Conservation (phyloP, 768 basidiomycete genomes). For the Tylopilus rubrobrunneus region DNA sequence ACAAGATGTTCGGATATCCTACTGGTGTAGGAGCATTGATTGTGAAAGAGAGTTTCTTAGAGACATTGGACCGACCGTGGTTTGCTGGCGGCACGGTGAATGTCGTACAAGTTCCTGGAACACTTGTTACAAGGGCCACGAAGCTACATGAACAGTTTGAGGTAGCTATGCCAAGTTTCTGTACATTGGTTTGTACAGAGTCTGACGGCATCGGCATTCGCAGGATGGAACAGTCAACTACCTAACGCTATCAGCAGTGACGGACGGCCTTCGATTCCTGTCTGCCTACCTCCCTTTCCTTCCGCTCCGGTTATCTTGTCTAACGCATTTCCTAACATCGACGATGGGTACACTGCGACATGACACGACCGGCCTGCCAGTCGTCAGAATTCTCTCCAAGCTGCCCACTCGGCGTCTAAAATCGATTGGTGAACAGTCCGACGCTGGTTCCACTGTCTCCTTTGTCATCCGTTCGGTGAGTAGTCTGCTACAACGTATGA, state of each 20-base stretch:
- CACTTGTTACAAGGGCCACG: constrained; percentile 54
- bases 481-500: constrained; percentile 1
- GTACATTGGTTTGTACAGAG: no score
- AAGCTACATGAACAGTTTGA: constrained; percentile 74
- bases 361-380: constrained; percentile 53
- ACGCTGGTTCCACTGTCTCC: constrained; percentile 62
- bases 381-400: constrained; percentile 67
- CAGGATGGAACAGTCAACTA: constrained; percentile 88
- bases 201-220: neutral
- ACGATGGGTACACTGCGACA: constrained; percentile 58
- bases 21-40: constrained; percentile 81
- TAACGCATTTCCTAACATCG: constrained; percentile 58
- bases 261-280: constrained; percentile 73
- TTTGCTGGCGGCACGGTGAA: constrained; percentile 82
- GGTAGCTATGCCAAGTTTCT: constrained; percentile 35
- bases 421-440: constrained; percentile 62
- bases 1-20: constrained; percentile 89
- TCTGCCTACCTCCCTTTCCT: constrained; percentile 78
- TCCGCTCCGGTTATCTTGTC: constrained; percentile 69
- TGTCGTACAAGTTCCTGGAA: constrained; percentile 81
- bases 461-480: constrained; percentile 62
- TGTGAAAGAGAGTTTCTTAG: constrained; percentile 66
- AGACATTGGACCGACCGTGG: constrained; percentile 66
- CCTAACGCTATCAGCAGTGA: constrained; percentile 67
- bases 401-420: constrained; percentile 50